Percentiles rank a stretch among this genome's conserved stretches.
Conservation (phyloP, 768 basidiomycete genomes). For the Jaapia argillacea region DNA sequence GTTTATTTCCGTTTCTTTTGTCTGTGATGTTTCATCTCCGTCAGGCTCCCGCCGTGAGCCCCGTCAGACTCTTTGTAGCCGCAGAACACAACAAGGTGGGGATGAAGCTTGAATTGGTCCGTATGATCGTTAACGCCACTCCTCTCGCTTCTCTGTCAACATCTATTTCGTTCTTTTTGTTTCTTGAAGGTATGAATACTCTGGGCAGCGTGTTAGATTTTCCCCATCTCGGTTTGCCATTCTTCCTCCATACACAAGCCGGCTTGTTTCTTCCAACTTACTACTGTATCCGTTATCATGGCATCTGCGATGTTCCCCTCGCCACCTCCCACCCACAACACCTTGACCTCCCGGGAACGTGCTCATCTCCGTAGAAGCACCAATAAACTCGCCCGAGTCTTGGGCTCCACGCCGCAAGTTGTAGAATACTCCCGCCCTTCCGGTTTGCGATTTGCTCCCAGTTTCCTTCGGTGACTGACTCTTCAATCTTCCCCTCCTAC, state of each 20-base stretch:
- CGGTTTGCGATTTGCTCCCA: background rate
- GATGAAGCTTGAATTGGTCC: too few species aligned
- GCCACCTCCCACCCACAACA: background rate
- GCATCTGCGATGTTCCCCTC: background rate
- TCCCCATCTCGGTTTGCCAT: background rate
- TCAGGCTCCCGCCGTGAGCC: too few species aligned
- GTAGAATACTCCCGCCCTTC: background rate
- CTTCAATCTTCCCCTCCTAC: background rate
- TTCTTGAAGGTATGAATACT: background rate
- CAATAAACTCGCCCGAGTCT: background rate
- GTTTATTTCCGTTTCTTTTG: too few species aligned
- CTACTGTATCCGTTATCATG: background rate
- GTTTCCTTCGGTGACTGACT: background rate
- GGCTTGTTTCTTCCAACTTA: background rate
- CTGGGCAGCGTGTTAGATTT: too few species aligned
- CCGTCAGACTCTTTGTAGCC: too few species aligned
- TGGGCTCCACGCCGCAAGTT: background rate
- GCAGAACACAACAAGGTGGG: too few species aligned
- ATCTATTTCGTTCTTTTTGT: background rate
- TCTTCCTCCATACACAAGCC: background rate
- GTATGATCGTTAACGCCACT: too few species aligned
- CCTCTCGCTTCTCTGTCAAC: too few species aligned
- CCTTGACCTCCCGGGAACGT: background rate
- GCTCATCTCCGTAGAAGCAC: background rate
- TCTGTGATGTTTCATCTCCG: too few species aligned